These are phyloP conservation scores for Epichloe typhina DNA, from an alignment of 2,329 filamentous ascomycete genomes.

Conservation along the genomic window DNA sequence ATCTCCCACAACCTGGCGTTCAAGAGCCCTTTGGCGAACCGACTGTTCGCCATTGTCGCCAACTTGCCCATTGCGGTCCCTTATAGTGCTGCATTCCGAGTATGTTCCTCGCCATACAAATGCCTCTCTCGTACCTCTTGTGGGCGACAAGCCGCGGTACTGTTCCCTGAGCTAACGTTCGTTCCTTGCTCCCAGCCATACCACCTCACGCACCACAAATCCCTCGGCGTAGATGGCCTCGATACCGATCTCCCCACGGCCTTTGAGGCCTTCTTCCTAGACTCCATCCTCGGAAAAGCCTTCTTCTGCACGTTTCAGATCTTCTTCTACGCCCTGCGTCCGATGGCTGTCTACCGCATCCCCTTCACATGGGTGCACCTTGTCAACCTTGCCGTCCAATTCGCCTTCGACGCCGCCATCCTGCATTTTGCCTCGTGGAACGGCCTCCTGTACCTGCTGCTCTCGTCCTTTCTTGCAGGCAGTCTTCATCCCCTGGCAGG, in stretches of 20 bases:
- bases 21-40: conserved; percentile 64
- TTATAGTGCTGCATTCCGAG: conserved; percentile 90
- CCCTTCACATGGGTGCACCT: conserved; percentile 77
- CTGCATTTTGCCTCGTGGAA: conserved; percentile 46
- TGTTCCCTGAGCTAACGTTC: not conserved
- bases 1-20: conserved; percentile 98
- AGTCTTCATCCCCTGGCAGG: conserved; percentile 88
- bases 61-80: conserved; percentile 93
- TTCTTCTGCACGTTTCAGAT: conserved; percentile 99
- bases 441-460: conserved; percentile 67
- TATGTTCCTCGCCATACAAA: conserved; percentile 26
- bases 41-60: conserved; percentile 79
- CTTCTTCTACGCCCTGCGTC: conserved; percentile 92
- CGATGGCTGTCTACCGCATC: conserved; percentile 85
- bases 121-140: not conserved
- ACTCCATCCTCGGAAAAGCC: conserved; percentile 89
- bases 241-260: conserved; percentile 92
- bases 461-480: conserved; percentile 87
- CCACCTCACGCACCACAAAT: conserved; percentile 98
- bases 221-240: conserved; percentile 86
- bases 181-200: conserved; percentile 50
- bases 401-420: conserved; percentile 63
- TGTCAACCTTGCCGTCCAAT: conserved; percentile 66
- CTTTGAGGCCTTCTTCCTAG: conserved; percentile 80
- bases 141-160: not conserved